Evolutionary conservation across 2,329 filamentous ascomycete species (phyloP).

Genomic region (Leptographium flavum): DNA sequence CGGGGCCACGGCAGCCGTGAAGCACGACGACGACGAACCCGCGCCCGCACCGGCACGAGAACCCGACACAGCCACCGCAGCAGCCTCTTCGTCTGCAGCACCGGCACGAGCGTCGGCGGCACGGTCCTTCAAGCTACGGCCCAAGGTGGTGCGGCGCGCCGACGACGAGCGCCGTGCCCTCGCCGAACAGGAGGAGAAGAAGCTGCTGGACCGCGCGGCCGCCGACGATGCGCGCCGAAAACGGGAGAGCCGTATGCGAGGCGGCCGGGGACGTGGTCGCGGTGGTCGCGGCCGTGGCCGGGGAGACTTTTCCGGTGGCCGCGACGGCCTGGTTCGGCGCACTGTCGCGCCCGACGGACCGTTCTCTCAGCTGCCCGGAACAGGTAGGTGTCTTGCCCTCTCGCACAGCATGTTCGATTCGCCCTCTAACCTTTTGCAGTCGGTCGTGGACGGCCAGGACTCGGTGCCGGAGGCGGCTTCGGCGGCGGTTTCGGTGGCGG

Average conservation of each 20-base stretch:
- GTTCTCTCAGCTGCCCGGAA: slow-evolving; percentile 19
- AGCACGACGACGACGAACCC: neutral
- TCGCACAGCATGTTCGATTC: too few species aligned
- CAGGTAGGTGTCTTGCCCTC: too few species aligned
- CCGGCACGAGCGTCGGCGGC: slow-evolving; percentile 1
- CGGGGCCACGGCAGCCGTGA: neutral
- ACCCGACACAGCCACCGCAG: neutral
- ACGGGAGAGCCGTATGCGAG: slow-evolving; percentile 14
- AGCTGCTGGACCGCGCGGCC: slow-evolving; percentile 16
- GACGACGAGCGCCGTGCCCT: slow-evolving; percentile 21
- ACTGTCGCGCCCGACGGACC: slow-evolving; percentile 20
- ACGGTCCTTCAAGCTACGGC: slow-evolving; percentile 16
- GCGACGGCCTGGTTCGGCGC: slow-evolving; percentile 16
- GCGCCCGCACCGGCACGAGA: neutral
- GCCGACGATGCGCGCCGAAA: slow-evolving; percentile 18
- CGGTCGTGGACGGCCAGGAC: slow-evolving; percentile 7
- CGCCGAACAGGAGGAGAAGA: slow-evolving; percentile 20
- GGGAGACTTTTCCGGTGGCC: slow-evolving; percentile 12
- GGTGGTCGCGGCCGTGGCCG: slow-evolving; percentile 15
- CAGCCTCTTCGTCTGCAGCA: neutral
- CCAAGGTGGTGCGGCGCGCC: slow-evolving; percentile 19
- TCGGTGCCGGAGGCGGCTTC: slow-evolving; percentile 3
- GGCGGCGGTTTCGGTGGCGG: slow-evolving; percentile 13
- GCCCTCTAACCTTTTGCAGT: neutral
- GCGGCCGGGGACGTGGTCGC: slow-evolving; percentile 15